A percentile compares a stretch with the other conserved stretches of the same genome.
Evolutionary conservation across 306 rosid species (phyloP).

Genomic region (Senna siamea): DNA sequence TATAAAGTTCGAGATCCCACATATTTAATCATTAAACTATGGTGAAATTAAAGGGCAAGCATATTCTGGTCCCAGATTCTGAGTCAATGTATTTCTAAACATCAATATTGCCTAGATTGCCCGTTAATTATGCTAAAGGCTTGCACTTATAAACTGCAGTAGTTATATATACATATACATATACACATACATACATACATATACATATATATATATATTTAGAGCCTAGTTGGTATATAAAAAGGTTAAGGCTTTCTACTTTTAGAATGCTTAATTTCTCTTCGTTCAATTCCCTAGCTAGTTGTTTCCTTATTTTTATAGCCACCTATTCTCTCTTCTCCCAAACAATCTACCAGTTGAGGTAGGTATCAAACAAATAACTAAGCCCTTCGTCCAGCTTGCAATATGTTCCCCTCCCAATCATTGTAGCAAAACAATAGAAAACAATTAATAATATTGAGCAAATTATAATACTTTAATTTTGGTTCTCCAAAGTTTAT

Average conservation of each 20-base stretch:
- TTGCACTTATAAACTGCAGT: not conserved
- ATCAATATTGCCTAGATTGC: constrained; percentile 13
- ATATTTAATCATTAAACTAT: constrained; percentile 17
- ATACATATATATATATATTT: not conserved
- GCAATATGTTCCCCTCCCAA: constrained; percentile 6
- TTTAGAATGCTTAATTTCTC: constrained; percentile 4
- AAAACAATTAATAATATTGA: not conserved
- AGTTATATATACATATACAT: no score
- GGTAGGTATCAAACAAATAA: not conserved
- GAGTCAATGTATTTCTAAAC: not conserved
- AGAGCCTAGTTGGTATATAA: not conserved
- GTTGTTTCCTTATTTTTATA: not conserved
- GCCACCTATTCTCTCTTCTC: not conserved
- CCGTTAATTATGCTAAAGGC: constrained; percentile 18
- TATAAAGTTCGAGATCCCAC: constrained; percentile 4
- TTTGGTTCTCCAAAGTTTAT: no score
- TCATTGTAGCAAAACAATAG: not conserved
- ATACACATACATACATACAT: no score
- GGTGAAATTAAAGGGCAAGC: no score
- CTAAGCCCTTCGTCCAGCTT: not conserved
- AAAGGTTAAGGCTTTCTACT: not conserved
- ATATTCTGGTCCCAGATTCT: constrained; percentile 27
- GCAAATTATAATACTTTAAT: no score
- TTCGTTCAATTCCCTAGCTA: not conserved
- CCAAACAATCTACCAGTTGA: not conserved